phyloP scores from a whole-genome alignment of 2,329 filamentous ascomycete species.

The Epichloe sibirici region DNA sequence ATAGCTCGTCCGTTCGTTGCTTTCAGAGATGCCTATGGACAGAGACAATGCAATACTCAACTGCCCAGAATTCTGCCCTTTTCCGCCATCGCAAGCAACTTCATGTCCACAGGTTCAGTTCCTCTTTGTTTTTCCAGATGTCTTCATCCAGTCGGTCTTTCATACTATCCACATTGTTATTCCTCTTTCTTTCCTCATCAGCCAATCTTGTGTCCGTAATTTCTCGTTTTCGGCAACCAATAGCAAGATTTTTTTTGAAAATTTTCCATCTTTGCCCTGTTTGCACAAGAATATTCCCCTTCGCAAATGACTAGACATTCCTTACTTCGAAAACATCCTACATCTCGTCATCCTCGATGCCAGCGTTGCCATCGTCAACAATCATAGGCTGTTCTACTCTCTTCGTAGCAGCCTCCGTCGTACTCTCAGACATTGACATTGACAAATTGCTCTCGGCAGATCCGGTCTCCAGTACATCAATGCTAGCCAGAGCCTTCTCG shows the following conservation, averaged over 20 bases:
- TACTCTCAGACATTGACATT: slow-evolving; percentile 6
- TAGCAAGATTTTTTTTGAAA: background rate
- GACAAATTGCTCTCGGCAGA: slow-evolving; percentile 4
- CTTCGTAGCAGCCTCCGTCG: slow-evolving; percentile 11
- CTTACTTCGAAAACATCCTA: background rate
- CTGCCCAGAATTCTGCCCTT: too few species aligned
- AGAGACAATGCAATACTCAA: too few species aligned
- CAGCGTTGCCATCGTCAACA: background rate
- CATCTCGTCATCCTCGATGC: slow-evolving; percentile 2
- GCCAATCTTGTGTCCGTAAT: background rate
- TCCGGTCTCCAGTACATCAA: slow-evolving; percentile 29
- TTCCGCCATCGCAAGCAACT: too few species aligned
- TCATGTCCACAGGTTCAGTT: too few species aligned
- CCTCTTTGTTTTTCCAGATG: too few species aligned
- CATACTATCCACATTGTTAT: background rate
- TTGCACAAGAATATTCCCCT: background rate
- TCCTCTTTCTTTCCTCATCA: background rate
- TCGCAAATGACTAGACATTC: background rate
- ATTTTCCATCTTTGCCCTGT: background rate
- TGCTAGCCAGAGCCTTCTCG: slow-evolving; percentile 32
- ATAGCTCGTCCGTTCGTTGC: too few species aligned
- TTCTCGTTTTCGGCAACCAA: background rate
- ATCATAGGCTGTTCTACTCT: slow-evolving; percentile 1
- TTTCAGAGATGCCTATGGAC: too few species aligned
- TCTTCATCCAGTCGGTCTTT: too few species aligned